Conservation (phyloP, 2,329 filamentous ascomycete genomes). For the Zopfia rhizophila region DNA sequence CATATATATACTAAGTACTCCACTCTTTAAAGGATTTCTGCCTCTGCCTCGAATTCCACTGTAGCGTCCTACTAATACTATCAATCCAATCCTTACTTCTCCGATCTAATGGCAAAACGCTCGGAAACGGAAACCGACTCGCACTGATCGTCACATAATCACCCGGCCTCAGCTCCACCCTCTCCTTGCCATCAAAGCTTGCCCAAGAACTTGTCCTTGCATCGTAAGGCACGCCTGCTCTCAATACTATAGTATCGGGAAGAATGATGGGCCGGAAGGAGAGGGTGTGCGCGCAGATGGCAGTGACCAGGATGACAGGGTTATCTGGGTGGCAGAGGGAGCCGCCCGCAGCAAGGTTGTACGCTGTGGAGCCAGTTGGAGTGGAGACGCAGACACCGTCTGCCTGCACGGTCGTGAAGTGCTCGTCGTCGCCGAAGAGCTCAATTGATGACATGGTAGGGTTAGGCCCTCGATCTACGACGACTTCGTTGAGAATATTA, state of each 20-base stretch:
- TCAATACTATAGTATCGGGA: conserved; percentile 93
- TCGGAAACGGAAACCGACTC: conserved; percentile 81
- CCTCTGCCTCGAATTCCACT: conserved; percentile 83
- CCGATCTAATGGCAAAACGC: conserved; percentile 75
- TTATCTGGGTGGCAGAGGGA: conserved; percentile 96
- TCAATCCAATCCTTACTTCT: conserved; percentile 84
- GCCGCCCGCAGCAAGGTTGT: conserved; percentile 95
- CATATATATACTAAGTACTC: too few species aligned
- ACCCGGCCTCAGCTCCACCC: conserved; percentile 76
- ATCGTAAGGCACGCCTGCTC: conserved; percentile 94
- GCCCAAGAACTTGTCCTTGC: conserved; percentile 92
- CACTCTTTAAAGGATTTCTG: conserved; percentile 70
- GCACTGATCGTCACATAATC: conserved; percentile 89
- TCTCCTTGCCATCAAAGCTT: conserved; percentile 93
- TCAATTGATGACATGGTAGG: conserved; percentile 93
- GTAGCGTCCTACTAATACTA: conserved; percentile 79
- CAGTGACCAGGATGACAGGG: conserved; percentile 92
- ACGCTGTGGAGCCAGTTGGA: conserved; percentile 93
- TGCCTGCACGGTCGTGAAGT: conserved; percentile 92
- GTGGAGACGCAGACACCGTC: conserved; percentile 95
- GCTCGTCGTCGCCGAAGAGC: conserved; percentile 92
- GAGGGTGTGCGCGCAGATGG: conserved; percentile 93
- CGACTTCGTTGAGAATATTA: conserved; percentile 96
- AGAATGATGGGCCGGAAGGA: conserved; percentile 97
- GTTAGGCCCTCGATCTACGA: conserved; percentile 93